phyloP scores from a whole-genome alignment of 2,329 filamentous ascomycete species.

The Akanthomyces uredinophilus region DNA sequence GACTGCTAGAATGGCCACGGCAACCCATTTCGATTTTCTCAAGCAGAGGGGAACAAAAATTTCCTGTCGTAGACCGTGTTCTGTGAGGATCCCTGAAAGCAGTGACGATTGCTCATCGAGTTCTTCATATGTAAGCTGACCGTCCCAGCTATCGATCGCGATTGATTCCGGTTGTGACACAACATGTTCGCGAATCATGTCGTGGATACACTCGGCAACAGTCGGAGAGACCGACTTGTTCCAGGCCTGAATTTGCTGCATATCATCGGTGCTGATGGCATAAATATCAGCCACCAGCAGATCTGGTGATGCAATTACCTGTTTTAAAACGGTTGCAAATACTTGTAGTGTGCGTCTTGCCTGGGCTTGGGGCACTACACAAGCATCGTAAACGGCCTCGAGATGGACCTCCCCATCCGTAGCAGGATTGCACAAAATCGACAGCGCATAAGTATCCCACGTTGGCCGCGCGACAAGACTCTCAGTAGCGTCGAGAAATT shows the following conservation, averaged over 20 bases:
- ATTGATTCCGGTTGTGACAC: background rate
- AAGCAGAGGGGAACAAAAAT: slow-evolving; percentile 24
- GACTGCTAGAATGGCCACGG: slow-evolving; percentile 24
- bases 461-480: background rate
- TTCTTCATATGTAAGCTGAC: slow-evolving; percentile 34
- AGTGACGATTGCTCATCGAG: background rate
- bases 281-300: background rate
- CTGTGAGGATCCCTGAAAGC: background rate
- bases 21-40: slow-evolving; percentile 25
- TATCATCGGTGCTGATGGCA: background rate
- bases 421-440: background rate
- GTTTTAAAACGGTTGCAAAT: background rate
- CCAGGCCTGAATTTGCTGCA: background rate
- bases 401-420: background rate
- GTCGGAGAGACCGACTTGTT: background rate
- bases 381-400: background rate
- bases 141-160: slow-evolving; percentile 45
- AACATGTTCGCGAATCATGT: background rate
- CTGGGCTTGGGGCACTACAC: background rate
- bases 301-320: background rate
- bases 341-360: background rate
- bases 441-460: background rate
- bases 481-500: background rate
- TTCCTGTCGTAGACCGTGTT: slow-evolving; percentile 25
- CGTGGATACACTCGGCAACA: background rate